Conservation (phyloP, 83 land plant genomes). For the Picea abies region DNA sequence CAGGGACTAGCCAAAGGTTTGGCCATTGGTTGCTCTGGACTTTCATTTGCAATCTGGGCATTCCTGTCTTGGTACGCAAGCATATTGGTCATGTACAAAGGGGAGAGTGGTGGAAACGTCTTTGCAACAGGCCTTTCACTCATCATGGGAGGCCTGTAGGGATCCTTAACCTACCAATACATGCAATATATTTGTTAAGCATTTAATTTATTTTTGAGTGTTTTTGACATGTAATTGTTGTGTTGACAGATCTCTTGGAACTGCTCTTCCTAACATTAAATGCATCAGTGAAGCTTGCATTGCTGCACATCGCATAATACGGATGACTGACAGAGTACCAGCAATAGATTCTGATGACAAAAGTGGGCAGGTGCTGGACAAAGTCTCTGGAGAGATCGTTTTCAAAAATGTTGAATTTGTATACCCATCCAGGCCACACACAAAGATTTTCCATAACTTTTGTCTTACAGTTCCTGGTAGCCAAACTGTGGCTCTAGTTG, state of each 20-base stretch:
- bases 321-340: conserved; percentile 52
- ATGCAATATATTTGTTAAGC: neutral
- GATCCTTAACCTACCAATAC: neutral
- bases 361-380: conserved; percentile 27
- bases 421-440: conserved; percentile 67
- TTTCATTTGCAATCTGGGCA: conserved; percentile 79
- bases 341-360: conserved; percentile 47
- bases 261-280: conserved; percentile 47
- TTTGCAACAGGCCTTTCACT: conserved; percentile 66
- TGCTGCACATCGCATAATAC: conserved; percentile 50
- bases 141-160: conserved; percentile 73
- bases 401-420: conserved; percentile 53
- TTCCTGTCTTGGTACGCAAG: conserved; percentile 84
- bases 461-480: conserved; percentile 48
- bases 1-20: conserved; percentile 84
- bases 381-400: conserved; percentile 46
- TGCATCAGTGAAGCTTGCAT: conserved; percentile 54
- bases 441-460: conserved; percentile 49
- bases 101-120: conserved; percentile 71
- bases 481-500: conserved; percentile 85
- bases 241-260: conserved; percentile 40
- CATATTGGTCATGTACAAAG: conserved; percentile 54
- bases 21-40: conserved; percentile 67
- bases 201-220: too few species aligned
- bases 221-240: too few species aligned